phyloP scores from a whole-genome alignment of 495 filamentous ascomycete genomes.

The Xylaria sp. region DNA sequence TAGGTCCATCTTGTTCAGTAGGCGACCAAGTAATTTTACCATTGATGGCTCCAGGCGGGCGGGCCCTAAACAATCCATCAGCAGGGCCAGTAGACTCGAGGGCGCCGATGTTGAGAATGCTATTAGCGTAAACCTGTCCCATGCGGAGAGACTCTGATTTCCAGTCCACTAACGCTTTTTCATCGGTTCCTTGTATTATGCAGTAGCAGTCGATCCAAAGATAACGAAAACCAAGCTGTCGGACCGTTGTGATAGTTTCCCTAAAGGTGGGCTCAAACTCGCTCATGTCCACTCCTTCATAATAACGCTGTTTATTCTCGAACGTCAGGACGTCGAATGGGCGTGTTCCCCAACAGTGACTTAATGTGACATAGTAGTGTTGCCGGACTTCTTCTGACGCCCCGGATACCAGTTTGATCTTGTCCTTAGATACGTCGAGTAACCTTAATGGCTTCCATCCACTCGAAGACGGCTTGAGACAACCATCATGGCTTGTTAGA shows the following conservation, averaged over 20 bases:
- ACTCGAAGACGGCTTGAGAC: background rate
- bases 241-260: background rate
- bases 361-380: background rate
- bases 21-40: background rate
- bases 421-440: constrained; percentile 1
- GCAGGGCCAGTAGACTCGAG: background rate
- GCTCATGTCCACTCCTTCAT: background rate
- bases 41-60: background rate
- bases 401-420: background rate
- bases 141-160: background rate
- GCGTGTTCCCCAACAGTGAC: background rate
- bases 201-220: constrained; percentile 11
- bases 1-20: background rate
- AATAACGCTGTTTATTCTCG: background rate
- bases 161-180: background rate
- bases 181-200: background rate
- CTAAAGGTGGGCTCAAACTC: background rate
- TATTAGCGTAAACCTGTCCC: background rate
- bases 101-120: background rate
- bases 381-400: background rate
- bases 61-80: background rate
- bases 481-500: background rate
- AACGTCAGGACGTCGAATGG: background rate
- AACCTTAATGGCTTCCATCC: constrained; percentile 1
- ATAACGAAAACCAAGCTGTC: background rate